Evolutionary conservation across 768 basidiomycete species (phyloP), one percentile per base, ranked within the genome.

Genomic region (Leccinum sublutescens): DNA sequence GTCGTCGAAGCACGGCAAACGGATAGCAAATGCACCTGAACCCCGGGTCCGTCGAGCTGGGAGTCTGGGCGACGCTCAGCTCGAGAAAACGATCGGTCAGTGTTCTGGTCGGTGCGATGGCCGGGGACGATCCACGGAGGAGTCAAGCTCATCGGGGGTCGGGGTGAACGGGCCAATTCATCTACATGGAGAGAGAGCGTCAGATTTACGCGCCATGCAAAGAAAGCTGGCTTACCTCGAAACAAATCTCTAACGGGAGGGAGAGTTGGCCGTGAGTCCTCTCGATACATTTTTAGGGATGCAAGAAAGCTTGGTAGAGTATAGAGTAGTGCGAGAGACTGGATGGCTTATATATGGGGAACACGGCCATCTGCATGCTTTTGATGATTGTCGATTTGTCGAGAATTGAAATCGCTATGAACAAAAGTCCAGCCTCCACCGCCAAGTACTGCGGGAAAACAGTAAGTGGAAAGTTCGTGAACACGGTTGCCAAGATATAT

Each of bases 191-290:
- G 48, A 43, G 48, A 19, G 50, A 52, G 19, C 9, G 51, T 62
- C 40, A 62, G 50, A 51, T 48, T 49, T 36, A 36, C 40, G 14
- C n/a, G 23, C 14, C 49, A 55, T 14, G 50, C 27, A 36, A 54
- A 52, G 38, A 45, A 38, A 9, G 2, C n/a, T 52, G 52, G 54
- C 62, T 64, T 58, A 86, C 88, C 82, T 78, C 81, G 75, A 68
- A 89, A 85, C 59, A 89, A 74, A 71, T 87, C 85, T 52, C 86
- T 84, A 56, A 90, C 88, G 50, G 87, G 80, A 43, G 88, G 88
- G 59, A 90, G 84, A 15, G 83, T 86, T 55, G 85, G 85, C 48
- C 86, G 82, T 29, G 53, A 29, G 34, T 66, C 63, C 7, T 72
- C 73, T 57, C 66, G 64, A 54, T 57, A 59, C 25, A 50, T 56